Conservation (phyloP, 345 rosid genomes). For the Raphanus sativus region DNA sequence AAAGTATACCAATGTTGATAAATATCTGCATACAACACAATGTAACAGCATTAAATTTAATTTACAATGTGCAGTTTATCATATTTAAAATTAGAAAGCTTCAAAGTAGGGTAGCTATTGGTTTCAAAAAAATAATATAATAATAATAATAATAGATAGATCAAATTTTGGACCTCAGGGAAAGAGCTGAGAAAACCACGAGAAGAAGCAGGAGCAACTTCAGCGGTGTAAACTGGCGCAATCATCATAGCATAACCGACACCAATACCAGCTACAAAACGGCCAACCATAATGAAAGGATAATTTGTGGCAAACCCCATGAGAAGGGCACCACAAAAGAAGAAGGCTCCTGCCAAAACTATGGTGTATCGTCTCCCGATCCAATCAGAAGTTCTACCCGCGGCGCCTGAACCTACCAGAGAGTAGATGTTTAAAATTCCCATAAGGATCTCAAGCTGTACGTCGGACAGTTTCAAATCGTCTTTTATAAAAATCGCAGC, state of each 20-base stretch:
- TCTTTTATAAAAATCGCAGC: conserved; percentile 33
- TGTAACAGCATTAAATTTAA: no score
- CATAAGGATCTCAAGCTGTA: conserved; percentile 58
- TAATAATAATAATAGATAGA: no score
- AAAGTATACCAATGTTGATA: conserved; percentile 60
- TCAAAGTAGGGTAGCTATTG: no score
- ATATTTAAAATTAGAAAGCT: no score
- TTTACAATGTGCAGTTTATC: no score
- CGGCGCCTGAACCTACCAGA: conserved; percentile 52
- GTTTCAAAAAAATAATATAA: no score
- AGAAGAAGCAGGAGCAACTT: conserved; percentile 59
- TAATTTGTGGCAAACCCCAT: conserved; percentile 71
- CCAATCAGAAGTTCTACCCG: conserved; percentile 65
- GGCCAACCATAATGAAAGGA: conserved; percentile 55
- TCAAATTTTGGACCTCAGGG: conserved; percentile 43
- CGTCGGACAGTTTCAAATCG: not conserved
- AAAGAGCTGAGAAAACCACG: conserved; percentile 67
- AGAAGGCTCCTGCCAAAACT: conserved; percentile 60
- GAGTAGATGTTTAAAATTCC: conserved; percentile 63
- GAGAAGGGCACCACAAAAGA: conserved; percentile 31
- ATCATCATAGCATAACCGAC: conserved; percentile 67
- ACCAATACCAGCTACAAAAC: conserved; percentile 67
- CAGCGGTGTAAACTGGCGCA: conserved; percentile 28
- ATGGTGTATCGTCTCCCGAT: conserved; percentile 70
- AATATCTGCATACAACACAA: conserved; percentile 37